phyloP scores from a whole-genome alignment of 257 asterid species.

The Primulina tabacum region DNA sequence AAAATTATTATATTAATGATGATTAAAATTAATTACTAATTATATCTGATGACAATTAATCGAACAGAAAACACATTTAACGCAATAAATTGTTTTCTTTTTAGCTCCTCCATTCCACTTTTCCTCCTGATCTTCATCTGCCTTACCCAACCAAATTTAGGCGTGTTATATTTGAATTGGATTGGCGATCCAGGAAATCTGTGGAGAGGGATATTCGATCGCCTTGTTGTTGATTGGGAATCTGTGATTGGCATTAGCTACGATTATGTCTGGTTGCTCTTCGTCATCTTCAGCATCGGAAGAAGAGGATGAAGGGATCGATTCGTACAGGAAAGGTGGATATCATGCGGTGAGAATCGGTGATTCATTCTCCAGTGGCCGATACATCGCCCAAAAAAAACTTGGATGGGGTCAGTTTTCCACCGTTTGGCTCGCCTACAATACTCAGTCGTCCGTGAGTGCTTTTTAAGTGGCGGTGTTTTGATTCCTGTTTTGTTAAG shows the following conservation, averaged over 20 bases:
- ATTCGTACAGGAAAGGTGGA: constrained; percentile 78
- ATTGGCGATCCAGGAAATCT: neutral
- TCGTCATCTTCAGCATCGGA: constrained; percentile 86
- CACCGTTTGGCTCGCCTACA: constrained; percentile 96
- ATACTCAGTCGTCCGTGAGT: constrained; percentile 71
- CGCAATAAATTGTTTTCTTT: neutral
- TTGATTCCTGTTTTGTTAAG: neutral
- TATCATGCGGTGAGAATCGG: constrained; percentile 86
- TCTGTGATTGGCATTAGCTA: neutral
- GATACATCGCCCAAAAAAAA: constrained; percentile 90
- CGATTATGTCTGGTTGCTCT: constrained; percentile 53
- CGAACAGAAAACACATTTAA: neutral
- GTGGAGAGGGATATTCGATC: neutral
- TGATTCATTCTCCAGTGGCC: constrained; percentile 69
- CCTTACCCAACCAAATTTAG: neutral
- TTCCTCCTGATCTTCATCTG: neutral
- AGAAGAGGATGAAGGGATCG: constrained; percentile 80
- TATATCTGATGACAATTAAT: neutral
- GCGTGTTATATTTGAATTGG: neutral
- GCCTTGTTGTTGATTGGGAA: neutral
- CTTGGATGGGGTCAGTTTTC: constrained; percentile 99
- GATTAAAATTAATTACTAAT: neutral
- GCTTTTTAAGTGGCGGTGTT: neutral
- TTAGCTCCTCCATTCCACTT: neutral
- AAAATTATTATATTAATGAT: no score